These are phyloP conservation scores for Nitzschia putrida DNA, from an alignment of 108 stramenopile species.

Conservation along the genomic window DNA sequence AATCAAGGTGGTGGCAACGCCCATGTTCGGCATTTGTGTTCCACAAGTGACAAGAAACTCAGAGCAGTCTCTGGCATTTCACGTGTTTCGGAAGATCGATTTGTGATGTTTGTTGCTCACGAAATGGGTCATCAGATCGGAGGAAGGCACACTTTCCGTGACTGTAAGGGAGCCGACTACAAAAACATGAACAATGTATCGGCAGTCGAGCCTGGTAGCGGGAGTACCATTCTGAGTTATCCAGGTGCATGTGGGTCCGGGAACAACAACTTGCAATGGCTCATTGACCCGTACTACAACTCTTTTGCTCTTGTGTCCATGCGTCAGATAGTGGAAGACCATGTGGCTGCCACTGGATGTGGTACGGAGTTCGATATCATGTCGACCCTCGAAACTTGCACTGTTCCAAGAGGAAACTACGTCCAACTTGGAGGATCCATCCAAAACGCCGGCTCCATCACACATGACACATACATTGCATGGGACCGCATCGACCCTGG, in stretches of 20 bases:
- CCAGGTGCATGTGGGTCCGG: not conserved
- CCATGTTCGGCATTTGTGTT: not conserved
- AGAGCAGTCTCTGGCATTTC: not conserved
- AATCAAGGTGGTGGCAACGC: not conserved
- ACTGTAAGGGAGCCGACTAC: conserved; percentile 1
- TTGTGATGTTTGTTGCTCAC: not conserved
- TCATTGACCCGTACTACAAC: conserved; percentile 3
- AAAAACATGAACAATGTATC: not conserved
- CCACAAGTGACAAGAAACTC: not conserved
- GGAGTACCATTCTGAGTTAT: conserved; percentile 9
- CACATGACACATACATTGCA: not conserved
- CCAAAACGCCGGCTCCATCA: not conserved
- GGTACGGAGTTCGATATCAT: not conserved
- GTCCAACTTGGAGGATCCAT: conserved; percentile 1
- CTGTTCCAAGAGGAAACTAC: no score
- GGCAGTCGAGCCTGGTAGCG: conserved; percentile 13
- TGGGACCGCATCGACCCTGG: conserved; percentile 8
- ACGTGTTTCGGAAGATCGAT: not conserved
- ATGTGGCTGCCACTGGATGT: not conserved
- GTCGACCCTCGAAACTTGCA: not conserved
- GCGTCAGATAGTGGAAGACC: not conserved
- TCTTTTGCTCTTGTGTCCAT: not conserved
- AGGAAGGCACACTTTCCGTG: conserved; percentile 4
- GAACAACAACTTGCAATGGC: not conserved
- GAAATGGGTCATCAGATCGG: conserved; percentile 2